A percentile compares a stretch with the other conserved stretches of the same genome.
Evolutionary conservation across 2,329 filamentous ascomycete genomes (phyloP).

Genomic region (Exserohilum rostratum): DNA sequence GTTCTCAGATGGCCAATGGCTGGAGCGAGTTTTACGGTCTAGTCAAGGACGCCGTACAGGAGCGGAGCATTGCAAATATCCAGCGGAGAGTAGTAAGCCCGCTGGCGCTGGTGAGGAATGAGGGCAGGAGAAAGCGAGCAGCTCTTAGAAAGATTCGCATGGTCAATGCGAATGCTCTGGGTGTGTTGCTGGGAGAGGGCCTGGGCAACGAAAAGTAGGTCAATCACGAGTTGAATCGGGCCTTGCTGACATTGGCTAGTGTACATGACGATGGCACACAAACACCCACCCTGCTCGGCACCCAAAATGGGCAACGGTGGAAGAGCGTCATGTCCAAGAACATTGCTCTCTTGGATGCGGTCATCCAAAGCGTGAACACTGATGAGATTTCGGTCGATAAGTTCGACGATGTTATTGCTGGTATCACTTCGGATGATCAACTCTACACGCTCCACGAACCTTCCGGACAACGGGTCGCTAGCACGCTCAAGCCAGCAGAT

Average conservation of each 20-base stretch:
- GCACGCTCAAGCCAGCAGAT: constrained; percentile 54
- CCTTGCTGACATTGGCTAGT: constrained; percentile 55
- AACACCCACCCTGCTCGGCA: constrained; percentile 50
- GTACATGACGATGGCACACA: constrained; percentile 63
- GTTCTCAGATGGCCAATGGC: constrained; percentile 47
- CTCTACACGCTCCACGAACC: constrained; percentile 52
- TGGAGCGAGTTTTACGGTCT: constrained; percentile 77
- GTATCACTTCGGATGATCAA: constrained; percentile 61
- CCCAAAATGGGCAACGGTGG: constrained; percentile 61
- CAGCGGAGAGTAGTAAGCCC: constrained; percentile 77
- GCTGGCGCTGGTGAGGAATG: constrained; percentile 73
- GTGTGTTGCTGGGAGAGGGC: constrained; percentile 85
- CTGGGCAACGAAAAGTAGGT: constrained; percentile 62
- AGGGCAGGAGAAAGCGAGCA: constrained; percentile 76
- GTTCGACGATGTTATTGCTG: constrained; percentile 62
- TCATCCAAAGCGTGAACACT: constrained; percentile 73
- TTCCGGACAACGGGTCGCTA: constrained; percentile 42
- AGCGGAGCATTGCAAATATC: constrained; percentile 73
- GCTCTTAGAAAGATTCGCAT: constrained; percentile 74
- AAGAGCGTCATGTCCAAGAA: constrained; percentile 80
- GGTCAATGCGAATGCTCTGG: constrained; percentile 83
- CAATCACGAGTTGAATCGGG: neutral
- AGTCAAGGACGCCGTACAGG: constrained; percentile 74
- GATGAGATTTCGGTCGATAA: constrained; percentile 62
- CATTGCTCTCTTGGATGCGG: constrained; percentile 83